Base-by-base conservation (phyloP, 768 basidiomycete genomes). In the Pisolithus orientalis region DNA sequence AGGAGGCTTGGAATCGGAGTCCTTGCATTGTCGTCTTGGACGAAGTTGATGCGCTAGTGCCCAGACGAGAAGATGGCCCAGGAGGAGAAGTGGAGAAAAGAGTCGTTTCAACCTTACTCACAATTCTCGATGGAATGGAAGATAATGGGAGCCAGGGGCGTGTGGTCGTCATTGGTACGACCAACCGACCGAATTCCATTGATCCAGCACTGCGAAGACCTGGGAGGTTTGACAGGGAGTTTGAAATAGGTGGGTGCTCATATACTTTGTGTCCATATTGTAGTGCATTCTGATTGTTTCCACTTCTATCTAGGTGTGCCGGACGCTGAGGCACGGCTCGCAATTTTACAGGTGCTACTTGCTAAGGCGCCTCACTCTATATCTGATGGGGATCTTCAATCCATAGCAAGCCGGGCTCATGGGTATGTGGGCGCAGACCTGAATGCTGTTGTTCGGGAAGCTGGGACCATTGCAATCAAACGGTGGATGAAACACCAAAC, bases 391-490 rank as follows among this genome's bases (percentile, higher is more conserved):
- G 83, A 89, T 9, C 79, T 99, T 2, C 70, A 75, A 25, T 57
- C 75, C 2, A 69, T 97, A 16, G 87, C 94, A 0, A 76, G 80
- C 10, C 80, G 80, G 31, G 93, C 94, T 10, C 93, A 99, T 57
- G 96, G 96, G 0, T 98, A 94, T 65, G 96, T 99, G 44, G 96
- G 95, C 6, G 96, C 96, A 5, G 96, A 99, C 68, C 77, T 99
- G 42, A 84, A 86, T 31, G 91, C 94, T 0, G 83, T 97, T 50
- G 83, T 97, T 24, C 87, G 95, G 31, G 90, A 95, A 69, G 94
- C 94, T 8, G 94, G 94, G 3, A 94, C 93, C 3, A 68, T 83
- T 21, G 89, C 94, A 3, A 95, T 99, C 65, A 94, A 94, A 60
- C 83, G 87, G 16, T 89, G 83, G 82, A 70, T 87, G 27, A 70